Evolutionary conservation across 106 monocot genomes (phyloP), one percentile per base, ranked within the genome.

Genomic region (Gastrodia elata): DNA sequence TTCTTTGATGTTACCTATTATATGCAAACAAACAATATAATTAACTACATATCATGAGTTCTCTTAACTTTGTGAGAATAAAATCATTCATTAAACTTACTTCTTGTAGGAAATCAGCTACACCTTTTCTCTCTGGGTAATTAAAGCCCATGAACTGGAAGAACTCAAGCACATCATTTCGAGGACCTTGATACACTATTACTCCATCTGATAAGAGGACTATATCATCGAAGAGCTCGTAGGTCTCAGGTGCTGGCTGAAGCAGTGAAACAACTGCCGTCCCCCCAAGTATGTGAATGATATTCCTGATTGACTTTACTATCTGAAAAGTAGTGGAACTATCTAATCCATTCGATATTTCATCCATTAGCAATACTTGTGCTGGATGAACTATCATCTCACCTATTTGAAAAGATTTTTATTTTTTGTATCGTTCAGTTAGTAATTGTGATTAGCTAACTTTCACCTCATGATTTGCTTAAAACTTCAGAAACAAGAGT

Each of bases 311-410:
- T 24, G 86, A 87, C 3, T 83, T 87, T 7, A 83, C 75, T 24
- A 87, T 87, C 59, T 87, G 86, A 49, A 59, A 87, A 6, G 86
- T 87, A 8, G 86, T 87, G 11, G 86, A 87, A 39, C 83, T 87
- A 48, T 87, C 86, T 0, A 87, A 72, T 13, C 86, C 86, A 58
- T 74, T 87, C 1, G 86, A 87, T 80, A 87, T 83, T 25, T 87
- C 86, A 68, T 86, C 86, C 82, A 86, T 86, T 71, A 86, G 72
- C 8, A 86, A 56, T 18, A 74, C 80, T 71, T 73, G 76, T 7
- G 80, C 77, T 15, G 86, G 75, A 39, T 83, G 83, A 25, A 87
- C 83, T 13, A 87, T 74, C 86, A 87, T 87, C 72, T 87, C 86
- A 35, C 86, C 86, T 87, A 56, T 3, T 10, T 26, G 2, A 71